Percentiles rank a stretch among this genome's conserved stretches.
These are phyloP conservation scores for Tilletia indica DNA, from an alignment of 1,284 basidiomycete genomes.

Conservation along the genomic window DNA sequence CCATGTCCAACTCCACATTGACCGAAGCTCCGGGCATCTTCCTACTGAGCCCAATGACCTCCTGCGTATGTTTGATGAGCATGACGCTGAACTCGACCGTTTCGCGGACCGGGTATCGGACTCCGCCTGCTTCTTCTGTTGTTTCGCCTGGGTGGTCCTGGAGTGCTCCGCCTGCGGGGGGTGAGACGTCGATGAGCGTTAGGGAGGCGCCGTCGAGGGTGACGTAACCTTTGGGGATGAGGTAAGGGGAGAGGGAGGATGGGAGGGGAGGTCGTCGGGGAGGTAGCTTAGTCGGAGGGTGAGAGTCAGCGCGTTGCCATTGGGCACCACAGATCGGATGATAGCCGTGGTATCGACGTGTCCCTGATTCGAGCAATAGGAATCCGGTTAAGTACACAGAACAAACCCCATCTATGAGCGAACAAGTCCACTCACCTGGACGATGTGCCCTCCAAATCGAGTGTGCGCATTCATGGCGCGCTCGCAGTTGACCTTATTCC, in stretches of 20 bases:
- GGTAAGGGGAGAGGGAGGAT: conserved; percentile 72
- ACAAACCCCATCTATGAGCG: neutral
- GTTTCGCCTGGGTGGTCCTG: conserved; percentile 35
- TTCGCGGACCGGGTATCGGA: conserved; percentile 26
- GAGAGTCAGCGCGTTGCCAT: conserved; percentile 83
- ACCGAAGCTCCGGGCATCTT: conserved; percentile 51
- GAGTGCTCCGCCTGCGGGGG: conserved; percentile 41
- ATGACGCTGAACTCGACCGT: conserved; percentile 54
- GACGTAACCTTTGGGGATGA: conserved; percentile 95
- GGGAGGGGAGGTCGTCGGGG: conserved; percentile 61
- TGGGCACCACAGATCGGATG: conserved; percentile 63
- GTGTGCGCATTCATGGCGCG: conserved; percentile 86
- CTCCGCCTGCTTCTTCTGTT: conserved; percentile 24
- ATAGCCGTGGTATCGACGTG: conserved; percentile 75
- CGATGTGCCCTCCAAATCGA: conserved; percentile 94
- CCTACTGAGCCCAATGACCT: conserved; percentile 47
- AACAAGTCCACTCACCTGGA: conserved; percentile 69
- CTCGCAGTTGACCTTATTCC: conserved; percentile 87
- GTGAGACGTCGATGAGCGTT: conserved; percentile 75
- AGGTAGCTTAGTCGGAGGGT: conserved; percentile 64
- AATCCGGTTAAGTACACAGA: neutral
- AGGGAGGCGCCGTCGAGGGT: conserved; percentile 92
- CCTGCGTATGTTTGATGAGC: conserved; percentile 55
- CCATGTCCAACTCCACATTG: conserved; percentile 55
- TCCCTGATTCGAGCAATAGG: conserved; percentile 23